phyloP scores from a whole-genome alignment of 2,329 filamentous ascomycete genomes.

The Neocatenulostroma microsporum region DNA sequence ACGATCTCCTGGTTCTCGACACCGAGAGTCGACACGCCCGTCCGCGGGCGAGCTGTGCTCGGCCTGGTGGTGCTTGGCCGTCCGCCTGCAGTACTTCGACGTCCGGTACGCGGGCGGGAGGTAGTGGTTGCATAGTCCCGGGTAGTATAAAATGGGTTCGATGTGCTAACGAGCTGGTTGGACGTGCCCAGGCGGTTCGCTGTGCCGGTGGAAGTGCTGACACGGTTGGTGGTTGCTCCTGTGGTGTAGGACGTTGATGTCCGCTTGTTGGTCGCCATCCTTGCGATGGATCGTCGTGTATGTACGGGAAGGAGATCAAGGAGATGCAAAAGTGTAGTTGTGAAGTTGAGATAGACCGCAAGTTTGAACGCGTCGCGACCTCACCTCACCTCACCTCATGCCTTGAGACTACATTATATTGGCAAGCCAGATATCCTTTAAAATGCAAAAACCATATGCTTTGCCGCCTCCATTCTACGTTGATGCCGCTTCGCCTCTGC shows the following conservation, averaged over 20 bases:
- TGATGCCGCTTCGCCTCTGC: too few relatives aligned
- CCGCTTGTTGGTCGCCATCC: background rate
- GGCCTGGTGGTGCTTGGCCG: too few relatives aligned
- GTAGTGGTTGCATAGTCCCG: constrained; percentile 17
- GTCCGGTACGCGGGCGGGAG: constrained; percentile 18
- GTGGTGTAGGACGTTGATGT: constrained; percentile 7
- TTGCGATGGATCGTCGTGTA: too few relatives aligned
- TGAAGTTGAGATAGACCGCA: background rate
- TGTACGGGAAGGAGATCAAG: background rate
- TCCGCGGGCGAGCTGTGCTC: constrained; percentile 40
- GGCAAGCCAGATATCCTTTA: too few relatives aligned
- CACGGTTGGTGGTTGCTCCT: background rate
- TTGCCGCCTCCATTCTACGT: too few relatives aligned
- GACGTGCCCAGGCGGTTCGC: constrained; percentile 1
- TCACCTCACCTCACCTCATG: constrained; percentile 1
- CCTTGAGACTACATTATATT: too few relatives aligned
- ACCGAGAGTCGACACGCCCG: constrained; percentile 51
- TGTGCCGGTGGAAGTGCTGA: constrained; percentile 1
- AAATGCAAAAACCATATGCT: too few relatives aligned
- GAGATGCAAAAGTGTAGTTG: background rate
- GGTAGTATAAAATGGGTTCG: constrained; percentile 9
- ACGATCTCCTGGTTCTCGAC: constrained; percentile 61
- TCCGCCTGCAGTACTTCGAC: constrained; percentile 17
- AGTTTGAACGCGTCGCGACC: background rate
- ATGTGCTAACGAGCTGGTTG: too few relatives aligned